phyloP scores from a whole-genome alignment of 176 grass and related monocot genomes.

The Oryza punctata region DNA sequence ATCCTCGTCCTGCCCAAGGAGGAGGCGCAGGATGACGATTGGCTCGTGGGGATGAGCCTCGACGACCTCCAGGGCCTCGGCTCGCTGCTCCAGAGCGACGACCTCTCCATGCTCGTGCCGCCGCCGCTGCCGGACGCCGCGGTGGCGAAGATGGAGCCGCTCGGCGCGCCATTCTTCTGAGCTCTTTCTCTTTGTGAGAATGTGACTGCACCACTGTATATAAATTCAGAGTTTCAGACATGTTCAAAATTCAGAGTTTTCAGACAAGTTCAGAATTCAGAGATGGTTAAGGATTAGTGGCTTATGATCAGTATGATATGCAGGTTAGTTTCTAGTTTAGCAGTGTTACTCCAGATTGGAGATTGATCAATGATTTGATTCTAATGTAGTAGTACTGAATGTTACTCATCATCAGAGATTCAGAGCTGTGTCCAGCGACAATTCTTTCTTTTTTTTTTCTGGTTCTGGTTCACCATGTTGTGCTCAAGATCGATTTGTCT shows the following conservation, averaged over 20 bases:
- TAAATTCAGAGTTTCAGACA: constrained; percentile 29
- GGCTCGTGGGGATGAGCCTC: constrained; percentile 71
- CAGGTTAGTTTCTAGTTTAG: neutral
- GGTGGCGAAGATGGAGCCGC: constrained; percentile 29
- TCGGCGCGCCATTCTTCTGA: constrained; percentile 35
- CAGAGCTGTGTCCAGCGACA: neutral
- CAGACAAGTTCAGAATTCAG: neutral
- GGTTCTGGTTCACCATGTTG: neutral
- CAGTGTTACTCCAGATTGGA: neutral
- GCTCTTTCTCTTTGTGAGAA: neutral
- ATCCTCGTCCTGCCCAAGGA: too few species aligned
- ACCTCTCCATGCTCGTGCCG: constrained; percentile 34
- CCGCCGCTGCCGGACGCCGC: neutral
- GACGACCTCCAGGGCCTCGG: constrained; percentile 58
- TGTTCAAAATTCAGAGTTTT: neutral
- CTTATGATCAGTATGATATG: too few species aligned
- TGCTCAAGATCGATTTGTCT: neutral
- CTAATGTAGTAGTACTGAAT: neutral
- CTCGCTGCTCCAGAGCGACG: constrained; percentile 7
- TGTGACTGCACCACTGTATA: constrained; percentile 14
- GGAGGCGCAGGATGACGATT: constrained; percentile 40
- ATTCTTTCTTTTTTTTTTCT: constrained; percentile 15
- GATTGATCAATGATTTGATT: neutral
- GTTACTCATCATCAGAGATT: neutral
- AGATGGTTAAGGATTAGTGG: neutral